These are phyloP conservation scores for Alternaria novae-zelandiae DNA, from an alignment of 2,329 filamentous ascomycete genomes.

Conservation along the genomic window DNA sequence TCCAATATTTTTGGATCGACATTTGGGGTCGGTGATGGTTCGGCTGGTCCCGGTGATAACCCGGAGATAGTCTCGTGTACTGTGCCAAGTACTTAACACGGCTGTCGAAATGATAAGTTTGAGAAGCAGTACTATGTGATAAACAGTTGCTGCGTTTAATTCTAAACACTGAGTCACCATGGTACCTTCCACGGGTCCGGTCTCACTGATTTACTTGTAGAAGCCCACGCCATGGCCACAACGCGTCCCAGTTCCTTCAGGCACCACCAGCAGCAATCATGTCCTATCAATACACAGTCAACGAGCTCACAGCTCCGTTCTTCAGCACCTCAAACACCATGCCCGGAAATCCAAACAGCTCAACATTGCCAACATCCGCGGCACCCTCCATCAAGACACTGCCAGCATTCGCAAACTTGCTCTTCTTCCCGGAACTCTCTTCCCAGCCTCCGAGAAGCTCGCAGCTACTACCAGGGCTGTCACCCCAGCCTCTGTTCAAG, in stretches of 20 bases:
- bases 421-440: slow-evolving; percentile 58
- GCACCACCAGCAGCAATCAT: neutral
- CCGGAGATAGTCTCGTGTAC: slow-evolving; percentile 3
- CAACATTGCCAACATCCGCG: slow-evolving; percentile 72
- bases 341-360: slow-evolving; percentile 91
- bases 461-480: slow-evolving; percentile 87
- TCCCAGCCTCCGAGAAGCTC: slow-evolving; percentile 73
- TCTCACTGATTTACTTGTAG: too few relatives aligned
- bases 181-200: too few relatives aligned
- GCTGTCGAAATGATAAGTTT: neutral
- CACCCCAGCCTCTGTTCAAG: slow-evolving; percentile 87
- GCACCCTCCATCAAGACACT: slow-evolving; percentile 52
- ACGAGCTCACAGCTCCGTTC: slow-evolving; percentile 85
- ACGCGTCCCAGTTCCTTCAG: neutral
- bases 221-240: too few relatives aligned
- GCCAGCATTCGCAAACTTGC: slow-evolving; percentile 41
- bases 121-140: too few relatives aligned
- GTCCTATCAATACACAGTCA: slow-evolving; percentile 79
- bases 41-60: slow-evolving; percentile 19
- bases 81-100: neutral
- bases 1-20: slow-evolving; percentile 19
- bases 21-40: slow-evolving; percentile 17
- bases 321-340: slow-evolving; percentile 94
- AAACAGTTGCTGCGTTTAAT: too few relatives aligned
- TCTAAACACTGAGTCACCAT: too few relatives aligned